A percentile compares a stretch with the other conserved stretches of the same genome.
Conservation (phyloP, 305 asterid species). For the Ilex paraguariensis region DNA sequence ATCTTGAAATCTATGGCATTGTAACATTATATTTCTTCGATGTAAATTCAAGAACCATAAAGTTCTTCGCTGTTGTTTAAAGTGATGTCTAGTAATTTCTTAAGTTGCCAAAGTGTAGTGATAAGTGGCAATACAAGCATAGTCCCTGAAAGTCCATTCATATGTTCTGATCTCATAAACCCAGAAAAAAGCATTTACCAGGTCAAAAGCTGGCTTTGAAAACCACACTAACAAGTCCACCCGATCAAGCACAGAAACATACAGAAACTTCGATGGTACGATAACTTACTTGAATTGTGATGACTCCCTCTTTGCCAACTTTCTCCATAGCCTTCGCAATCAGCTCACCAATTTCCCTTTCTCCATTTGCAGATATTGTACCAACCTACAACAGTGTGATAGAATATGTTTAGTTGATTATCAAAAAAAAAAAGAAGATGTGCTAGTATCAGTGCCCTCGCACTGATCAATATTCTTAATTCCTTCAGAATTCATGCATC, state of each 20-base stretch:
- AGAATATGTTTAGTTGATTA: not conserved
- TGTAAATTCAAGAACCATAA: no score
- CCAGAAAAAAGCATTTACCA: no score
- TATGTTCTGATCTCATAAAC: no score
- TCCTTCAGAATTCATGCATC: no score
- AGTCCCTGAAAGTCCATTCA: not conserved
- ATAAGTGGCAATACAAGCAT: not conserved
- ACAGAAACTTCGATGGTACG: not conserved
- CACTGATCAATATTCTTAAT: no score
- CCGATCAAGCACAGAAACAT: not conserved
- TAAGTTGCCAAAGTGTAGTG: not conserved
- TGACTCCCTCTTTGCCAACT: slow-evolving; percentile 52
- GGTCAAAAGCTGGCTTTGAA: not conserved
- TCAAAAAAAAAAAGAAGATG: not conserved
- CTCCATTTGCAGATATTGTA: slow-evolving; percentile 47
- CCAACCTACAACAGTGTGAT: slow-evolving; percentile 24
- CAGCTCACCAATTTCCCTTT: slow-evolving; percentile 41
- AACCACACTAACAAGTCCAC: not conserved
- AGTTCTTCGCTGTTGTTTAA: no score
- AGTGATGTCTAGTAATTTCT: no score
- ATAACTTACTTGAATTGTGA: slow-evolving; percentile 39
- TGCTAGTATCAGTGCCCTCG: not conserved
- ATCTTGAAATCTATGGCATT: no score
- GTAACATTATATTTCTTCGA: no score
- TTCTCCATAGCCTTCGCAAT: slow-evolving; percentile 53